Evolutionary conservation across 2,329 filamentous ascomycete genomes (phyloP), one percentile per base, ranked within the genome.

Genomic region (Exophiala lecanii-corni): DNA sequence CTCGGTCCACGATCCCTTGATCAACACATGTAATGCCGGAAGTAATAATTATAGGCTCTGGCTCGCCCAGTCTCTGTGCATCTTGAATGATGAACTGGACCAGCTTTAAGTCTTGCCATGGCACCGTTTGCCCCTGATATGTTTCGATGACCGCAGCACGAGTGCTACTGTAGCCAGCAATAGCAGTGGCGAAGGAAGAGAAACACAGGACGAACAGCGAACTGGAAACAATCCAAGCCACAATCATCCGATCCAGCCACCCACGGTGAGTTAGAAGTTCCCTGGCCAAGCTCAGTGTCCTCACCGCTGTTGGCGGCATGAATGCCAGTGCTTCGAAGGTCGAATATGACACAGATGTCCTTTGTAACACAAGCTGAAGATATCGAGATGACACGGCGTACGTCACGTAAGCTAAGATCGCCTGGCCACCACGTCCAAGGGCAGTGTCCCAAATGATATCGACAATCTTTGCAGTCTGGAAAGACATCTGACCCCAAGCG

Each of bases 121-220:
- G 54, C 1, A 62, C 46, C 13, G 25, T 34, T 5, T 38, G 36
- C 21, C 61, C 41, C 13, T 57, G 53, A 5, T 46, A 43, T n/a
- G 52, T 45, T 3, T 57, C 50, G 17, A 61, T 41, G 7, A 55
- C 53, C 2, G 51, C 40, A 16, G 33, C 23, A 10, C 60, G 47
- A 51, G 57, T 63, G 0, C 57, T 51, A 26, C 61, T 59, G 40
- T 66, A 67, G 5, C 64, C 64, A 0, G 61, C 61, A 60, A 66
- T 65, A 13, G 64, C 64, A 2, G 56, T 59, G 1, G 63, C 41
- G 3, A 63, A 50, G 16, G 61, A 58, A 1, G 62, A 62, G 21
- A 65, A 57, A 25, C 44, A 47, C 3, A 65, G 39, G 6, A 65
- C 57, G 25, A 62, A 64, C 3, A 53, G 30, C 1, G 55, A 60